Percentiles rank a stretch among this genome's conserved stretches.
Evolutionary conservation across 768 basidiomycete species (phyloP).

Genomic region (Psilocybe subaeruginosa): DNA sequence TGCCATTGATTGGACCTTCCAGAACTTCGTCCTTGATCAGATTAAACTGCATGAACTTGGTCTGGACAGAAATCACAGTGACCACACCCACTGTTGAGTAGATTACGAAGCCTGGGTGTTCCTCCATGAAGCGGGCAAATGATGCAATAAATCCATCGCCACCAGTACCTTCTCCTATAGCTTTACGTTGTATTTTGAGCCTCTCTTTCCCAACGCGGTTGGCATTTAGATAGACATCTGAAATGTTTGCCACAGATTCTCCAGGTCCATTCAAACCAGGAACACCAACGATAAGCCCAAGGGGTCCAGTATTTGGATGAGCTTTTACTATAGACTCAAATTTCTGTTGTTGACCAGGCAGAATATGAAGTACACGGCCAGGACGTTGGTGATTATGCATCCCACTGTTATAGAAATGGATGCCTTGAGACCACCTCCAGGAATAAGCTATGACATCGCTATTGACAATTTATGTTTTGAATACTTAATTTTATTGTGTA

Average conservation of each 20-base stretch:
- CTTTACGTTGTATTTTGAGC: constrained; percentile 9
- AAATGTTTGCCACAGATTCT: constrained; percentile 25
- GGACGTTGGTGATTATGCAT: constrained; percentile 18
- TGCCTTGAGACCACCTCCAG: constrained; percentile 16
- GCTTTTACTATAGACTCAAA: constrained; percentile 15
- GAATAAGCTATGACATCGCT: neutral
- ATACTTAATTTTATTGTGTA: too few relatives aligned
- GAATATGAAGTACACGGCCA: constrained; percentile 17
- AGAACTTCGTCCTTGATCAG: constrained; percentile 24
- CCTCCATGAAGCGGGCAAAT: constrained; percentile 11
- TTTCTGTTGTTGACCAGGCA: constrained; percentile 5
- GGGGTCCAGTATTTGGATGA: constrained; percentile 17
- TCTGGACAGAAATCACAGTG: constrained; percentile 31
- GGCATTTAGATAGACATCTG: constrained; percentile 20
- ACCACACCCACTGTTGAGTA: constrained; percentile 15
- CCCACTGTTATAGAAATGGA: constrained; percentile 15
- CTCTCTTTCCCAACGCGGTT: constrained; percentile 24
- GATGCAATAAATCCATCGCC: constrained; percentile 13
- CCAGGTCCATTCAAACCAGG: constrained; percentile 24
- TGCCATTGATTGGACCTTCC: constrained; percentile 31
- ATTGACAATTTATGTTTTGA: too few relatives aligned
- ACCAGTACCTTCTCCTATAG: neutral
- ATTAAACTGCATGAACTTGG: constrained; percentile 29
- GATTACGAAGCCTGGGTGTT: constrained; percentile 26
- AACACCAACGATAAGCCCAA: constrained; percentile 21